phyloP scores from a whole-genome alignment of 73 alveolate genomes.

The Paraurostyla sp. region DNA sequence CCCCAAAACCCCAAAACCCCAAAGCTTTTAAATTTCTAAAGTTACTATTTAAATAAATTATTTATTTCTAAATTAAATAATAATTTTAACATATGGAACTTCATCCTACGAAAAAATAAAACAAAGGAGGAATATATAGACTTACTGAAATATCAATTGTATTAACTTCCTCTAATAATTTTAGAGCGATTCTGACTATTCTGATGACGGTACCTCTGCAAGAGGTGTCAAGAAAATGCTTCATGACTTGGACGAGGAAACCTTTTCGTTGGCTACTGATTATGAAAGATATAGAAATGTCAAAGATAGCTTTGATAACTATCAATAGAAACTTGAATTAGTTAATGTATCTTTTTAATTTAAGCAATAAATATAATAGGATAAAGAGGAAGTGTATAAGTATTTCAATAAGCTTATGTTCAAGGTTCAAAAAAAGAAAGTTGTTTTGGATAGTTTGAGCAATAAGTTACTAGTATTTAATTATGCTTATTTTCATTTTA shows the following conservation, averaged over 20 bases:
- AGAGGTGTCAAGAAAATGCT: neutral
- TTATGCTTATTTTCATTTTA: neutral
- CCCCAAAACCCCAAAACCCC: too few relatives aligned
- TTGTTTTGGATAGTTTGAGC: neutral
- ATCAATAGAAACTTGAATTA: constrained; percentile 2
- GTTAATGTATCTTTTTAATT: neutral
- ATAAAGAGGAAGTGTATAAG: constrained; percentile 16
- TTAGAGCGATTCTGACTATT: constrained; percentile 38
- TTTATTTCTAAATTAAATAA: neutral
- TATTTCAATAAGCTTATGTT: constrained; percentile 13
- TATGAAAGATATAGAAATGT: constrained; percentile 48
- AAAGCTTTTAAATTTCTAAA: neutral
- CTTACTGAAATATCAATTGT: constrained; percentile 32
- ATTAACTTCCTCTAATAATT: neutral
- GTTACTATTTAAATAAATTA: neutral
- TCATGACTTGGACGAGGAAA: neutral
- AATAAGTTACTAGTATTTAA: neutral
- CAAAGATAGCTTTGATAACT: constrained; percentile 49
- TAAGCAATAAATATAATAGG: too few relatives aligned
- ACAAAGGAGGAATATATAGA: constrained; percentile 2
- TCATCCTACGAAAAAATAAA: too few relatives aligned
- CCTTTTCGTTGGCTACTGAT: constrained; percentile 28
- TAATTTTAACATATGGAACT: too few relatives aligned
- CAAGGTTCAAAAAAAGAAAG: neutral
- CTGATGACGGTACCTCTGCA: constrained; percentile 45